These are phyloP conservation scores for Lithospermum erythrorhizon DNA, from an alignment of 257 asterid species.

Conservation along the genomic window DNA sequence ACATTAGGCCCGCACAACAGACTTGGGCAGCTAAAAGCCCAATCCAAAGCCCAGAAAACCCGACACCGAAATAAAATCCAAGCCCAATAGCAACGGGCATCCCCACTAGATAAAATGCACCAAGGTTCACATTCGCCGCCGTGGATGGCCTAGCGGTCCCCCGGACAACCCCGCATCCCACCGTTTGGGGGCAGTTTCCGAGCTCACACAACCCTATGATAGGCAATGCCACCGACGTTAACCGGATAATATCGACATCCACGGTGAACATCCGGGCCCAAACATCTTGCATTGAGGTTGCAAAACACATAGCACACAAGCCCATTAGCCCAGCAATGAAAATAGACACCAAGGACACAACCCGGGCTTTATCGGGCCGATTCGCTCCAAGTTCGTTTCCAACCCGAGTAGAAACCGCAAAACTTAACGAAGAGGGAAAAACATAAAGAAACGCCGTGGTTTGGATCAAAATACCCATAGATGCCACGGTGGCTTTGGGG, in stretches of 20 bases:
- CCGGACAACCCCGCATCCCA: slow-evolving; percentile 71
- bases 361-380: slow-evolving; percentile 48
- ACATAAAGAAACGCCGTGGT: slow-evolving; percentile 65
- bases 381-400: slow-evolving; percentile 80
- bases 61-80: slow-evolving; percentile 36
- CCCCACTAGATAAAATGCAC: slow-evolving; percentile 73
- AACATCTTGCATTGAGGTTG: slow-evolving; percentile 21
- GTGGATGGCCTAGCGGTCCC: slow-evolving; percentile 74
- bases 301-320: slow-evolving; percentile 42
- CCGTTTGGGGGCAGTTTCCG: slow-evolving; percentile 83
- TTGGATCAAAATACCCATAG: slow-evolving; percentile 67
- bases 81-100: slow-evolving; percentile 74
- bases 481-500: slow-evolving; percentile 72
- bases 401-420: slow-evolving; percentile 73
- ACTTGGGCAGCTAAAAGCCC: slow-evolving; percentile 70
- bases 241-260: slow-evolving; percentile 33
- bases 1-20: slow-evolving; percentile 72
- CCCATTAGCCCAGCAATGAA: slow-evolving; percentile 52
- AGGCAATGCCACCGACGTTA: slow-evolving; percentile 61
- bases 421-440: slow-evolving; percentile 51
- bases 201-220: slow-evolving; percentile 75
- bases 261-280: slow-evolving; percentile 71
- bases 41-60: slow-evolving; percentile 75
- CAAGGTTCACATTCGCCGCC: slow-evolving; percentile 72
- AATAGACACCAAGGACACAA: slow-evolving; percentile 31